Base-by-base conservation (phyloP, 441 rosid species). In the Geranium incanum region DNA sequence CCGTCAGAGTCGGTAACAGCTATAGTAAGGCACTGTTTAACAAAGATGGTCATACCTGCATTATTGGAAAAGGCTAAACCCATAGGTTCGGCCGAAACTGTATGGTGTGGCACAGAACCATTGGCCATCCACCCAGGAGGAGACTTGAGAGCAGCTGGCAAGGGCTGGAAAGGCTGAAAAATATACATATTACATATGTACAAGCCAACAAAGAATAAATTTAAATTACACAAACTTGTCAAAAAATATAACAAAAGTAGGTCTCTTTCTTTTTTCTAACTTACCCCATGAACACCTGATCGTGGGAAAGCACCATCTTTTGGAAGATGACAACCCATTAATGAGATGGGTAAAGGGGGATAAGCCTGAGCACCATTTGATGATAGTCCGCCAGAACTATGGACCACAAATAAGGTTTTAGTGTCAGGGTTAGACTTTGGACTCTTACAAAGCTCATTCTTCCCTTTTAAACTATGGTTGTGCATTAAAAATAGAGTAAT, bases 101-200 rank as follows among this genome's bases (percentile, higher is more conserved):
- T 82, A 1, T 88, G 87, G 72, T 90, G 88, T 71, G 91, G 86
- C 39, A 84, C 84, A 60, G 93, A 70, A 70, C 90, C 79, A 81
- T 79, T 88, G 21, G 93, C 90, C 96, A 88, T 88, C 96, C 93
- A 88, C 65, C 93, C 96, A 57, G 92, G 84, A 72, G 87, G 86
- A 70, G 93, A 76, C 67, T 88, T 75, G 76, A 88, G 87, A 73
- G 87, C 83, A 69, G 87, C 81, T 64, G 90, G 88, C 60, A 84
- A 48, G 1, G 93, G 84, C 82, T 82, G 93, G 81, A 88, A 90
- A 67, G 91, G 89, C 96, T 90, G 86, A 67, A 73, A 81, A 59
- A 41, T 3, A 71, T 48, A 45, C 75, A 75, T 28, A 39, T 6
- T 52, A 68, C 36, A 71, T 69, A 55, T 75, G 67, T 75, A 28